Percentiles rank a stretch among this genome's conserved stretches.
phyloP scores from a whole-genome alignment of 148 eudicot genomes.

The Camellia granthamiana region DNA sequence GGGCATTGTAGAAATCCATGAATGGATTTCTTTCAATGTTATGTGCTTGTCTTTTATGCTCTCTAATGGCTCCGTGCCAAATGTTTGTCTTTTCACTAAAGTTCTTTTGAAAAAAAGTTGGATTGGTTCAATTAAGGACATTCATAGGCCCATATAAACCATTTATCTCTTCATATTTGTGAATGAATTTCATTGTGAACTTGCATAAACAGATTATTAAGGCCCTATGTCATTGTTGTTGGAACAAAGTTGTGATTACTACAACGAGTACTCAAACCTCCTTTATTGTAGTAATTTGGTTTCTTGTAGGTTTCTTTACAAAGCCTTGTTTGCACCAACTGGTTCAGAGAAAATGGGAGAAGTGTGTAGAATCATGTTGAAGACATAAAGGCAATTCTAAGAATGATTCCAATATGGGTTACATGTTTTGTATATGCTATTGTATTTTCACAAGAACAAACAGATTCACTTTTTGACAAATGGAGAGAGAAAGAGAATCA shows the following conservation, averaged over 20 bases:
- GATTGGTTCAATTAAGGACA: no score
- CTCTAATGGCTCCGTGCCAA: background rate
- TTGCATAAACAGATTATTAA: background rate
- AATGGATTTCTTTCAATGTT: no score
- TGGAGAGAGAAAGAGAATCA: no score
- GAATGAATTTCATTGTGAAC: background rate
- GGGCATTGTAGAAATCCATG: no score
- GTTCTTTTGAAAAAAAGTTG: no score
- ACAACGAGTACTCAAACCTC: no score
- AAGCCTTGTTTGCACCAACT: conserved; percentile 39
- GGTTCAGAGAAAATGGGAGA: conserved; percentile 23
- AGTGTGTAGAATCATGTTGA: conserved; percentile 34
- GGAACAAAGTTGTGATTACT: background rate
- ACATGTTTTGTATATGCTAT: conserved; percentile 33
- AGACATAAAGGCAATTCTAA: conserved; percentile 41
- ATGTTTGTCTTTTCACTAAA: background rate
- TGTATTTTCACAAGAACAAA: conserved; percentile 28
- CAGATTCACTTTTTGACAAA: no score
- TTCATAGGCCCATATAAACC: no score
- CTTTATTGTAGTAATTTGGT: no score
- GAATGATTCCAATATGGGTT: conserved; percentile 45
- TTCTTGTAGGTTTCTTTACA: conserved; percentile 42
- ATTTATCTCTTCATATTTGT: background rate
- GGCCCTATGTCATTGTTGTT: background rate
- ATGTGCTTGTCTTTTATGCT: background rate